Evolutionary conservation across 1,284 basidiomycete species (phyloP).

Genomic region (Gymnopus androsaceus): DNA sequence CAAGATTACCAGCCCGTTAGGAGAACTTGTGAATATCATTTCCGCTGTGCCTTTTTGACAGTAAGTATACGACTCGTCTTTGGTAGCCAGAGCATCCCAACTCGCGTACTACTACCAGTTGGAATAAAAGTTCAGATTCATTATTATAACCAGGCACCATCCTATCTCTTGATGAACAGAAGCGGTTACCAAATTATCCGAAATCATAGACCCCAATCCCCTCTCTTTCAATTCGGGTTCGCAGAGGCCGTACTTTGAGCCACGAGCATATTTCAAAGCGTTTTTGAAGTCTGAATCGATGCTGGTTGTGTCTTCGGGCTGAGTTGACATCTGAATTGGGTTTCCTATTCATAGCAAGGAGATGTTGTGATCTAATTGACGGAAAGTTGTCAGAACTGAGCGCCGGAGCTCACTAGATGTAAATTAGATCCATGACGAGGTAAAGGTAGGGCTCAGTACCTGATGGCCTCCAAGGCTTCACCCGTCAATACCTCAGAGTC

Average conservation of each 20-base stretch:
- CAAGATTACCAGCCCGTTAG: too few relatives aligned
- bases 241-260: conserved; percentile 8
- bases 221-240: conserved; percentile 12
- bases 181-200: conserved; percentile 17
- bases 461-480: neutral
- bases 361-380: neutral
- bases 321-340: neutral
- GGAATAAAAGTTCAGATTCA: conserved; percentile 1
- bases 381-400: neutral
- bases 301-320: neutral
- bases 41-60: too few relatives aligned
- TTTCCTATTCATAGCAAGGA: too few relatives aligned
- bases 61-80: too few relatives aligned
- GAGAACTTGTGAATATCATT: too few relatives aligned
- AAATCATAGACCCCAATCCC: conserved; percentile 14
- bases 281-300: neutral
- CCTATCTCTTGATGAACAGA: conserved; percentile 19
- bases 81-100: conserved; percentile 16
- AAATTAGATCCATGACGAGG: too few relatives aligned
- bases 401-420: conserved; percentile 2
- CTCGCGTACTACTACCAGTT: too few relatives aligned
- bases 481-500: neutral
- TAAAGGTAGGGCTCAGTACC: neutral
- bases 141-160: neutral
- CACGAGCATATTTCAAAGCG: conserved; percentile 5